Base-by-base conservation (phyloP, 2,329 filamentous ascomycete species). In the Calonectria honghensis region DNA sequence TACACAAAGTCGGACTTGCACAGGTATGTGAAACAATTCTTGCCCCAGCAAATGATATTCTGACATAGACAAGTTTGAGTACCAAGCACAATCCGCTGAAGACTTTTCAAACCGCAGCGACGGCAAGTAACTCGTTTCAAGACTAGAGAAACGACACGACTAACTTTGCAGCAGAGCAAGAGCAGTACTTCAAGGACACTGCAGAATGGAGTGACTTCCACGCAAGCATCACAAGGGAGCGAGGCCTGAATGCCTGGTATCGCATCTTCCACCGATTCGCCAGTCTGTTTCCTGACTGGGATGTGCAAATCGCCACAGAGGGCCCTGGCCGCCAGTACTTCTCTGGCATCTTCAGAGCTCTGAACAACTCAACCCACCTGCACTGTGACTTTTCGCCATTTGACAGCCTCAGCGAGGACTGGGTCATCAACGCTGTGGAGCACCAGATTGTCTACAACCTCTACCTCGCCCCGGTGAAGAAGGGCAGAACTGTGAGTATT, bases 401-500 rank as follows among this genome's bases (percentile, higher is more conserved):
- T 29, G 57, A 63, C 35, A 63, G 57, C 31, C 57, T 63, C 57
- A 63, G 57, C 7, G 57, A 63, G 35, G 57, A 63, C 57, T 63
- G 57, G 57, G 57, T 41, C 57, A 63, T 63, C 57, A 63, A 63
- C 57, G 6, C 57, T 20, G 57, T 63, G 13, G 57, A 63, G 37
- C 57, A 63, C n/a, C 57, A 63, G 27, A 63, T 63, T 18, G 57
- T 63, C n/a, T 63, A 63, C 57, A 63, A 63, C 35, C n/a, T 63
- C 6, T 63, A 63, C 57, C 57, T 63, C 14, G 57, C 57, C 35
- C 57, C 57, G 2, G 57, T 63, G 35, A 41, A 63, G 57, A 29
- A 27, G 24, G 57, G 57, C 13, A 41, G 57, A 41, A 63, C 57
- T 4, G 57, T 63, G 14, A 63, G 57, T 41, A 29, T 11, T 18